Evolutionary conservation across 768 basidiomycete species (phyloP), one percentile per base, ranked within the genome.

Genomic region (Cystofilobasidium capitatum): DNA sequence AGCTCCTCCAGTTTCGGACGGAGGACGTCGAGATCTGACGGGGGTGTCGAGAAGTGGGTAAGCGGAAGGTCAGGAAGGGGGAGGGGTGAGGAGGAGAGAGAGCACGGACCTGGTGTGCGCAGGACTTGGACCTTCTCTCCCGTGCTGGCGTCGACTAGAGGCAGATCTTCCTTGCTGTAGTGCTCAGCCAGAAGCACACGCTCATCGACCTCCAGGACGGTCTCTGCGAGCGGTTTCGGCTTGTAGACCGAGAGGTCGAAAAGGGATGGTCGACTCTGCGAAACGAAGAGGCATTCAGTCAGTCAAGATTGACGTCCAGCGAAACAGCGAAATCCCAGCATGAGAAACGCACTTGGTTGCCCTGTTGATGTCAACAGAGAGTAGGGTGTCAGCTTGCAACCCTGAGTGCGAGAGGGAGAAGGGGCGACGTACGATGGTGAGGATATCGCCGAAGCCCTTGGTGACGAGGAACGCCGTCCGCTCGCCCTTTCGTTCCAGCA

Each of bases 381-480:
- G n/a, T n/a, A n/a, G n/a, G n/a, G n/a, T n/a, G n/a, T 45, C 44
- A 14, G 13, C 14, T n/a, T 45, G 44, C 13, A n/a, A n/a, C n/a
- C n/a, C n/a, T n/a, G n/a, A n/a, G n/a, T n/a, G n/a, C n/a, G n/a
- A n/a, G n/a, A n/a, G 14, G 13, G 14, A 45, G 14, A 13, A 14
- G 44, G 14, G 13, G 13, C n/a, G 44, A 45, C 29, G 96, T 12
- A 91, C 91, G 67, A 98, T 97, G 37, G 88, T 81, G 8, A 98
- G 82, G 13, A 97, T 84, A 76, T 96, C 93, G 51, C 51, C 54
- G 65, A 69, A 70, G 5, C 75, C 75, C 65, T 73, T 72, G n/a
- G 72, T 75, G 17, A 71, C 51, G 2, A 71, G 47, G 6, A 72
- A 36, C 40, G 70, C 73, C 31, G 64, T 64, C 22, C 60, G 64